Percentiles rank a stretch among this genome's conserved stretches.
phyloP scores from a whole-genome alignment of 2,329 filamentous ascomycete genomes.

The Cryphonectria naterciae region DNA sequence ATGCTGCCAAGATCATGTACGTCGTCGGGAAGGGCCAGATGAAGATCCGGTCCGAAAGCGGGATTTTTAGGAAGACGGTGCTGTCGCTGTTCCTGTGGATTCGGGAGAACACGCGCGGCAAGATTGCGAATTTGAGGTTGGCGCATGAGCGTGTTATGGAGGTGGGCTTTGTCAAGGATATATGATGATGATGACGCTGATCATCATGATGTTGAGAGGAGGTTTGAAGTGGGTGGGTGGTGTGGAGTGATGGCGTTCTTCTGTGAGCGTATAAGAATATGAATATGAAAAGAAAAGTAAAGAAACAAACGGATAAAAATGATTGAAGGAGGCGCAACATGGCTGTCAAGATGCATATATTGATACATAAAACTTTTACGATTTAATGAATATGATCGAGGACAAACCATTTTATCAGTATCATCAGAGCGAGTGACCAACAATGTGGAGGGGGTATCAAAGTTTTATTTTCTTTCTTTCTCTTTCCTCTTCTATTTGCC shows the following conservation, averaged over 20 bases:
- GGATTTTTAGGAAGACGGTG: slow-evolving; percentile 48
- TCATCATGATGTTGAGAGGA: not conserved
- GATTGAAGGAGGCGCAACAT: not conserved
- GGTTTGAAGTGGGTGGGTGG: not conserved
- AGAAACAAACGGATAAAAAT: not conserved
- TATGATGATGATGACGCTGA: slow-evolving; percentile 41
- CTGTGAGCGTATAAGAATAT: not conserved
- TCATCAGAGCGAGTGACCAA: not conserved
- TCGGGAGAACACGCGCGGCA: slow-evolving; percentile 65
- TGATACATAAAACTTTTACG: not conserved
- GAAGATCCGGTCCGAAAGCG: slow-evolving; percentile 48
- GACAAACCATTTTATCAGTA: not conserved
- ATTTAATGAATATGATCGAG: not conserved
- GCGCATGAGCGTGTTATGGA: slow-evolving; percentile 65
- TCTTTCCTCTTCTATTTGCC: slow-evolving; percentile 3
- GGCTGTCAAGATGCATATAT: not conserved
- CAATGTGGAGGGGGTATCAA: slow-evolving; percentile 31
- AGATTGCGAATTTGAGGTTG: slow-evolving; percentile 64
- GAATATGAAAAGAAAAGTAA: not conserved
- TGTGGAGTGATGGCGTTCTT: not conserved
- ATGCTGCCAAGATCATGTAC: slow-evolving; percentile 54
- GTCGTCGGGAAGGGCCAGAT: slow-evolving; percentile 65
- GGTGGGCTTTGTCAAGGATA: slow-evolving; percentile 69
- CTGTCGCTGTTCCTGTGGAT: slow-evolving; percentile 64
- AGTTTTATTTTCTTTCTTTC: slow-evolving; percentile 14